Evolutionary conservation across 2,329 filamentous ascomycete species (phyloP).

Genomic region (Penicillium sp.): DNA sequence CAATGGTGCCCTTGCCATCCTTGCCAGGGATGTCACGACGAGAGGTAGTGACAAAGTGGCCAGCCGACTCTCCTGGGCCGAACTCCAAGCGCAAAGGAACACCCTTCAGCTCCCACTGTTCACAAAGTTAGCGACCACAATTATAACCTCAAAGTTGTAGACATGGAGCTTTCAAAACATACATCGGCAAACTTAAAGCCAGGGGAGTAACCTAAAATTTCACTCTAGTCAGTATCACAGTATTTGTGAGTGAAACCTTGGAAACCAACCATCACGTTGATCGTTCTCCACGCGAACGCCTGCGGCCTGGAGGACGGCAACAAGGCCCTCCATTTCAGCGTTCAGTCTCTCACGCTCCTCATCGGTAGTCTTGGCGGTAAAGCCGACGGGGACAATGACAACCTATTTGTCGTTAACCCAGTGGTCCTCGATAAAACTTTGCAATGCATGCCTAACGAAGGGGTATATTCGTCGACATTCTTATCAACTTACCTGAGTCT

Average conservation of each 20-base stretch:
- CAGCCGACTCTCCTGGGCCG: slow-evolving; percentile 89
- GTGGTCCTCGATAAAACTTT: no score
- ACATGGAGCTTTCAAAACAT: background rate
- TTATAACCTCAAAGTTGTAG: background rate
- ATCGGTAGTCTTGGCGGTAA: slow-evolving; percentile 82
- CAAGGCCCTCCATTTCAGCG: slow-evolving; percentile 74
- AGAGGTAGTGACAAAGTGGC: slow-evolving; percentile 80
- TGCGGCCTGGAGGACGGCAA: slow-evolving; percentile 68
- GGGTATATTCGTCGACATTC: background rate
- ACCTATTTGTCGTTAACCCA: slow-evolving; percentile 40
- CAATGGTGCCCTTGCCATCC: slow-evolving; percentile 76
- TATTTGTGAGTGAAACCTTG: no score
- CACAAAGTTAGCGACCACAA: background rate
- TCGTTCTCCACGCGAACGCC: slow-evolving; percentile 82
- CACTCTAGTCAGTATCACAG: background rate
- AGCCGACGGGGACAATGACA: slow-evolving; percentile 87
- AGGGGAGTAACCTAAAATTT: slow-evolving; percentile 58
- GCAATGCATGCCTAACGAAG: no score
- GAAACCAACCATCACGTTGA: slow-evolving; percentile 76
- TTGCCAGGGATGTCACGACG: slow-evolving; percentile 75
- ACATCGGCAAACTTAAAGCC: slow-evolving; percentile 78
- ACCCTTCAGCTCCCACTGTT: slow-evolving; percentile 85
- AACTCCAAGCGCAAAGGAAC: slow-evolving; percentile 94
- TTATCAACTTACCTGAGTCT: slow-evolving; percentile 61
- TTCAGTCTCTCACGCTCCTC: slow-evolving; percentile 79